Percentiles rank a stretch among this genome's conserved stretches.
These are phyloP conservation scores for Pulchroboletus neoregius DNA, from an alignment of 1,284 basidiomycete species.

Conservation along the genomic window DNA sequence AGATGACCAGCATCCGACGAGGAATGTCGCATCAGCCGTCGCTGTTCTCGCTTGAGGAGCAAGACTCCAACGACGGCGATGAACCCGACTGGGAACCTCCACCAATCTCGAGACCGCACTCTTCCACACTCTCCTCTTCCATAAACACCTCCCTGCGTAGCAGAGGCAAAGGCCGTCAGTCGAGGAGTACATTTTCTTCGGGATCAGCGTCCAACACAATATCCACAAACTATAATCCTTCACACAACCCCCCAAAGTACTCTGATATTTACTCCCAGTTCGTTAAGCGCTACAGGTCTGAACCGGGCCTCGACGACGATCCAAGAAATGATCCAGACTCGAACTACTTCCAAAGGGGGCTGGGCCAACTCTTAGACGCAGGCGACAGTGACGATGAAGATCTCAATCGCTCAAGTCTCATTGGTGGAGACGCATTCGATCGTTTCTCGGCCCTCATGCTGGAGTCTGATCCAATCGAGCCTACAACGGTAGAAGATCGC, in stretches of 20 bases:
- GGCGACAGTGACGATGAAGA: constrained; percentile 79
- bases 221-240: constrained; percentile 32
- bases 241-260: constrained; percentile 43
- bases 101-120: constrained; percentile 31
- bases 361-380: constrained; percentile 66
- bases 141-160: constrained; percentile 31
- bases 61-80: constrained; percentile 45
- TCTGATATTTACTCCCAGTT: constrained; percentile 75
- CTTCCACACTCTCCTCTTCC: constrained; percentile 28
- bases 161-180: constrained; percentile 35
- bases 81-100: constrained; percentile 45
- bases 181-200: constrained; percentile 35
- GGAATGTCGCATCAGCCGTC: constrained; percentile 52
- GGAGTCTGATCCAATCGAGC: constrained; percentile 58
- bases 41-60: constrained; percentile 63
- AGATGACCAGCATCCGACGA: constrained; percentile 36
- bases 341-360: constrained; percentile 68
- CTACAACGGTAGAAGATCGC: constrained; percentile 65
- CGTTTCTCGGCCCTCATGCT: constrained; percentile 49
- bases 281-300: constrained; percentile 65
- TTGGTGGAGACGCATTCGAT: constrained; percentile 47
- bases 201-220: constrained; percentile 27
- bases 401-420: constrained; percentile 39
- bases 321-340: constrained; percentile 69
- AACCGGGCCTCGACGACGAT: constrained; percentile 55